These are phyloP conservation scores for Aspergillus pseudoterreus DNA, from an alignment of 2,329 filamentous ascomycete genomes.

Conservation along the genomic window DNA sequence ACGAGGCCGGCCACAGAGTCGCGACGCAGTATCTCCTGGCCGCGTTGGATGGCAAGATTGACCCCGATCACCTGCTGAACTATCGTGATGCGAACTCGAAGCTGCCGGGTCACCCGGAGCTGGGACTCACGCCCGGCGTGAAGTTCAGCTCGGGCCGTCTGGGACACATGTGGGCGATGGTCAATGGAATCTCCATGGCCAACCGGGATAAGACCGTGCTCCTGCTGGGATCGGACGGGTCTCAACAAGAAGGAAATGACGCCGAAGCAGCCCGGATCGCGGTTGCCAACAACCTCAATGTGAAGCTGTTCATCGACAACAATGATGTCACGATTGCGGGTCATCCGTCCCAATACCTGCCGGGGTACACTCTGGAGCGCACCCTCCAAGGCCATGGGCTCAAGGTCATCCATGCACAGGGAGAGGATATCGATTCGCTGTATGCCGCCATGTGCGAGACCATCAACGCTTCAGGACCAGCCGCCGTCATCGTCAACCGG, in stretches of 20 bases:
- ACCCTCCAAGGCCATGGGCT: constrained; percentile 37
- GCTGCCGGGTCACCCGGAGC: constrained; percentile 38
- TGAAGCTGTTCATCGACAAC: constrained; percentile 40
- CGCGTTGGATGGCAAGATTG: constrained; percentile 35
- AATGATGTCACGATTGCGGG: constrained; percentile 42
- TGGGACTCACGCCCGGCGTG: constrained; percentile 37
- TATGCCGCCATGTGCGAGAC: constrained; percentile 31
- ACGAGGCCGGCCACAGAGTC: constrained; percentile 40
- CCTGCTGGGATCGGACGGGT: constrained; percentile 38
- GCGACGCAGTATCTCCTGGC: constrained; percentile 39
- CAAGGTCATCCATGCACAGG: constrained; percentile 32
- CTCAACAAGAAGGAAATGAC: constrained; percentile 42
- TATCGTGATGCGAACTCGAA: constrained; percentile 40
- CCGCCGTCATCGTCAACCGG: constrained; percentile 28
- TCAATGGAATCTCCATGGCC: constrained; percentile 38
- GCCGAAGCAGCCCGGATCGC: constrained; percentile 39
- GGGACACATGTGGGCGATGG: constrained; percentile 39
- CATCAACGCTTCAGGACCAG: constrained; percentile 32
- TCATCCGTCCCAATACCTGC: constrained; percentile 37
- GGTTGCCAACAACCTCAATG: constrained; percentile 34
- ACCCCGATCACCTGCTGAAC: constrained; percentile 38
- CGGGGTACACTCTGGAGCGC: constrained; percentile 30
- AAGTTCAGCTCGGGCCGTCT: constrained; percentile 41
- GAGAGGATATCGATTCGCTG: constrained; percentile 36
- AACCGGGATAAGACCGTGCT: constrained; percentile 35